Conservation (phyloP, 192 early-diverging fungal genomes). For the Entomortierella lignicola region DNA sequence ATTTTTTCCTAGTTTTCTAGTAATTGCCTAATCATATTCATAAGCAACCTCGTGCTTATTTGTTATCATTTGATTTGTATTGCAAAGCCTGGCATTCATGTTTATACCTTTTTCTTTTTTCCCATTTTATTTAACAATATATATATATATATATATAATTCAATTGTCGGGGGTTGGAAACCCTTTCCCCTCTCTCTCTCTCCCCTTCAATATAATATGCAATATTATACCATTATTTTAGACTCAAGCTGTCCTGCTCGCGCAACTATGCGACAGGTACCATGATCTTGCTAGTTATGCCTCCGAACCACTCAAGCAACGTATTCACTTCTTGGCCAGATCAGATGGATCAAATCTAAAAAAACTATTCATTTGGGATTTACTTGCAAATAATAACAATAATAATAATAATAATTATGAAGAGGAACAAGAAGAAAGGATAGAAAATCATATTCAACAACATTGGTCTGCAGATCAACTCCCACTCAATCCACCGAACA, state of each 20-base stretch:
- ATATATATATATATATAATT: no score
- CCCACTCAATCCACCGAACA: slow-evolving; percentile 29
- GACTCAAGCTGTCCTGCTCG: slow-evolving; percentile 24
- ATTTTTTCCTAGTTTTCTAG: not conserved
- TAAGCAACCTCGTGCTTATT: not conserved
- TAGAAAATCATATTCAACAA: slow-evolving; percentile 15
- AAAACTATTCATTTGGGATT: slow-evolving; percentile 42
- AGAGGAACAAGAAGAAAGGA: slow-evolving; percentile 9
- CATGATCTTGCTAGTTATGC: slow-evolving; percentile 40
- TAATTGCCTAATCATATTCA: slow-evolving; percentile 10
- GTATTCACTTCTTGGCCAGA: slow-evolving; percentile 42
- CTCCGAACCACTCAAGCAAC: slow-evolving; percentile 38
- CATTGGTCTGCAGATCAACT: slow-evolving; percentile 46
- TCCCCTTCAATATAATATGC: no score
- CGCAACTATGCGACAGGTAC: slow-evolving; percentile 28
- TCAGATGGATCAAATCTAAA: slow-evolving; percentile 43
- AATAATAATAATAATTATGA: no score
- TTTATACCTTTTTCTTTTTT: no score
- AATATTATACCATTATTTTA: not conserved
- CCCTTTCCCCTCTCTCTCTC: not conserved
- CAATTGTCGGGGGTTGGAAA: not conserved
- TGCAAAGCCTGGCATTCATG: not conserved
- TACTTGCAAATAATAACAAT: no score
- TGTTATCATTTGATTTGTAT: not conserved
- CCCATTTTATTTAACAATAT: no score